Base-by-base conservation (phyloP, 495 filamentous ascomycete genomes). In the Glarea lozoyensis region DNA sequence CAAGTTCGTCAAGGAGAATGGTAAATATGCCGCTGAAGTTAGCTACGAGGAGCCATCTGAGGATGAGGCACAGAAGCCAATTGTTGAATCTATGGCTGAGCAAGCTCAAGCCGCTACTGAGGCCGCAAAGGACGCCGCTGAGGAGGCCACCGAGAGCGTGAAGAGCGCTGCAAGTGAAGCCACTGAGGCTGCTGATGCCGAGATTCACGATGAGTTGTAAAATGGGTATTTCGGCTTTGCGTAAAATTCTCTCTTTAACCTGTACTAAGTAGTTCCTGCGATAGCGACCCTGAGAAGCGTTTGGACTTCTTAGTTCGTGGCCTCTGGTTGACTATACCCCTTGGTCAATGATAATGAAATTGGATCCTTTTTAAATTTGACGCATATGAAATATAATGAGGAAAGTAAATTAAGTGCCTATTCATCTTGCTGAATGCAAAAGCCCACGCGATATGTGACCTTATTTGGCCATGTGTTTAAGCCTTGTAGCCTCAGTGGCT, bases 1-100 rank as follows among this genome's bases (percentile, higher is more conserved):
- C 56, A 75, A 81, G 53, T 99, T 99, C 70, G 76, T 99, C 61
- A 81, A 84, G 68, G 86, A 94, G 67, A 94, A 94, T 64, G 92
- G 92, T 61, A 87, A 86, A 62, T 78, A 93, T 69, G 78, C 88
- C 67, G 63, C 76, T 49, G 81, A 86, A 55, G 82, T 70, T 22
- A 62, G 60, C 27, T 75, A 76, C 16, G 64, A 72, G 37, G 70
- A 75, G 29, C 56, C 66, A 15, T 59, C 65, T 24, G 54, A 33
- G 15, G 63, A 52, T 40, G 77, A 75, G 50, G 63, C 69, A 40
- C 61, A 65, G 45, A 60, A 60, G 17, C 63, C 64, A 23, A 58
- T 63, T n/a, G 70, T 68, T 17, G 73, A 79, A 11, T 67, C 64
- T n/a, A 46, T 55, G 42, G 49, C 46, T 9, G 76, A 80, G 59